A percentile compares a stretch with the other conserved stretches of the same genome.
Evolutionary conservation across 1,284 basidiomycete species (phyloP).

Genomic region (Puccinia triticina): DNA sequence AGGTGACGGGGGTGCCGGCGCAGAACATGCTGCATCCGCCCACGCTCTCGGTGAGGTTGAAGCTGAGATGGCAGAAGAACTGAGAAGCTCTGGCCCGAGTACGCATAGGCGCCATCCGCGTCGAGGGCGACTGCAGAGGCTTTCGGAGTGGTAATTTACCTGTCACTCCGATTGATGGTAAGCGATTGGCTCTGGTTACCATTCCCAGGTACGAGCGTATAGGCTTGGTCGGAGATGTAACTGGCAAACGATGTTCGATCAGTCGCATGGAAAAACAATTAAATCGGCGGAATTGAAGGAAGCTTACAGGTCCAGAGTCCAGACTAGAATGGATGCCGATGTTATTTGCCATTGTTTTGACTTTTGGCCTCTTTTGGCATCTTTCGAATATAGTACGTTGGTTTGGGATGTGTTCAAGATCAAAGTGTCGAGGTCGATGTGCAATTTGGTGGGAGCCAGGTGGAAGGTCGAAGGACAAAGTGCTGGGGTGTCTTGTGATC

Average conservation of each 20-base stretch:
- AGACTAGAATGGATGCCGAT: conserved; percentile 10
- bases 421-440: no score
- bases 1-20: conserved; percentile 14
- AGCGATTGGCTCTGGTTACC: conserved; percentile 21
- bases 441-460: no score
- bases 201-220: conserved; percentile 22
- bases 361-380: not conserved
- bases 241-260: not conserved
- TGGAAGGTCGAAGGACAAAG: no score
- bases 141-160: not conserved
- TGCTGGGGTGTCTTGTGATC: no score
- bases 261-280: not conserved
- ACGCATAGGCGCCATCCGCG: conserved; percentile 13
- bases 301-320: conserved; percentile 5
- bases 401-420: no score
- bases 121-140: not conserved
- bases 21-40: conserved; percentile 39
- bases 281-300: not conserved
- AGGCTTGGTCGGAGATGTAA: conserved; percentile 41
- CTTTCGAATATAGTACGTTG: no score
- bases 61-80: conserved; percentile 36
- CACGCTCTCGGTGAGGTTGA: conserved; percentile 37
- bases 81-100: conserved; percentile 48
- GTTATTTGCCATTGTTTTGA: conserved; percentile 4
- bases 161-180: conserved; percentile 8